Evolutionary conservation across 1,139 yeast species (phyloP).

Genomic region (Suhomyces coccinellae): DNA sequence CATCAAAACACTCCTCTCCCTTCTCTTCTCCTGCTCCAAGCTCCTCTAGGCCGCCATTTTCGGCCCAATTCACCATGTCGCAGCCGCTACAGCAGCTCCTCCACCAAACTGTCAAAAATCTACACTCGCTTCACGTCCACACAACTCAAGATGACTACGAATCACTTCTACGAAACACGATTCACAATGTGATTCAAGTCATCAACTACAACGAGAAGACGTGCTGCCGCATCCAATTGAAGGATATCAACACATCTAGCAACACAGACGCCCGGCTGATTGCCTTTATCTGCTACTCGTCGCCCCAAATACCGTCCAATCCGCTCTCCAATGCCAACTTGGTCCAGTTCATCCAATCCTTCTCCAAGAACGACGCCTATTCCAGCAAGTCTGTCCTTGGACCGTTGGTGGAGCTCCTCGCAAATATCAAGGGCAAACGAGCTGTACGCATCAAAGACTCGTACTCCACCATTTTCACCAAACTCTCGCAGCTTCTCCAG

Average conservation of each 20-base stretch:
- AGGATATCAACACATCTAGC: neutral
- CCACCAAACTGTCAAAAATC: slow-evolving; percentile 25
- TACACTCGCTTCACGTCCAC: slow-evolving; percentile 23
- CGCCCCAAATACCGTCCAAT: neutral
- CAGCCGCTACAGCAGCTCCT: slow-evolving; percentile 17
- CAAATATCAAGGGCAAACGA: slow-evolving; percentile 17
- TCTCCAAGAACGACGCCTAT: slow-evolving; percentile 4
- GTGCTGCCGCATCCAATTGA: slow-evolving; percentile 13
- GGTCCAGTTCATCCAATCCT: slow-evolving; percentile 18
- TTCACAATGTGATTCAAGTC: slow-evolving; percentile 18
- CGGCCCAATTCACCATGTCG: neutral
- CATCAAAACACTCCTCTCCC: neutral
- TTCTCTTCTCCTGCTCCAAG: no score
- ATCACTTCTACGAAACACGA: slow-evolving; percentile 16
- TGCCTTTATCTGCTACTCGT: neutral
- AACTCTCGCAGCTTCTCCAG: slow-evolving; percentile 24
- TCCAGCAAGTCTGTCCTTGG: slow-evolving; percentile 3
- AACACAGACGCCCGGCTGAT: neutral
- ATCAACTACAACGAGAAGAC: slow-evolving; percentile 20
- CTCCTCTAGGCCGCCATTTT: neutral
- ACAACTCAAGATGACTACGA: slow-evolving; percentile 19
- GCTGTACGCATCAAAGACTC: slow-evolving; percentile 24
- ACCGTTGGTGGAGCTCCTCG: slow-evolving; percentile 14
- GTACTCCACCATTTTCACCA: slow-evolving; percentile 21
- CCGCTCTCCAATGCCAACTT: slow-evolving; percentile 12